Base-by-base conservation (phyloP, 192 early-diverging fungal genomes). In the Coemansia sp. region DNA sequence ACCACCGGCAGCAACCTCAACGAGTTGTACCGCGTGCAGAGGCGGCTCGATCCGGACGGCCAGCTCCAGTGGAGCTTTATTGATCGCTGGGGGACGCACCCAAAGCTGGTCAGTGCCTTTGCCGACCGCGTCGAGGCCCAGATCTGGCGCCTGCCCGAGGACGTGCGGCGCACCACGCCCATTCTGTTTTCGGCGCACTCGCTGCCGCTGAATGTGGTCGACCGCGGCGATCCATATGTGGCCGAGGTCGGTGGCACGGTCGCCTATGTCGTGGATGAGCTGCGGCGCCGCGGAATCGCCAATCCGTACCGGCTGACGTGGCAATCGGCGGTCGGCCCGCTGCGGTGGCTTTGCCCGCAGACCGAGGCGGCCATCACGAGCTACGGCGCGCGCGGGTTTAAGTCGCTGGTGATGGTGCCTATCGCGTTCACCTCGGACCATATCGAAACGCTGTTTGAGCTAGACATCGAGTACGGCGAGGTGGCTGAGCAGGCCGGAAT, bases 341-440 rank as follows among this genome's bases (percentile, higher is more conserved):
- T 79, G n/a, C 75, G 88, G 4, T 98, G 95, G 95, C 64, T 96
- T 31, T 91, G 90, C 6, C 95, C 95, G 1, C 85, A 92, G 62
- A 95, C 95, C 1, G 83, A 87, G 15, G 75, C 79, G 8, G 91
- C 85, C 0, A 83, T 98, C 54, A 70, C 86, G 45, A 85, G 85
- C 9, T 83, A 89, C 62, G 93, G 82, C 14, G 79, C 85, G 42
- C 70, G 78, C 23, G 92, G 93, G 0, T 70, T 87, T 56, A 91
- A 85, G 32, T 85, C 95, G 61, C 56, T 94, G 21, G 72, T 96
- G 14, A 62, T 94, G 27, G 87, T 98, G 2, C 95, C 95, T 1
- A 87, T 98, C 62, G 93, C 95, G 1, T 98, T 98, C 46, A 94
- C 93, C 2, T 90, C 87, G 22, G 95, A 98, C 61, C 95, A 98